Base-by-base conservation (phyloP, 192 early-diverging fungal species). In the Backusella morwellensis region DNA sequence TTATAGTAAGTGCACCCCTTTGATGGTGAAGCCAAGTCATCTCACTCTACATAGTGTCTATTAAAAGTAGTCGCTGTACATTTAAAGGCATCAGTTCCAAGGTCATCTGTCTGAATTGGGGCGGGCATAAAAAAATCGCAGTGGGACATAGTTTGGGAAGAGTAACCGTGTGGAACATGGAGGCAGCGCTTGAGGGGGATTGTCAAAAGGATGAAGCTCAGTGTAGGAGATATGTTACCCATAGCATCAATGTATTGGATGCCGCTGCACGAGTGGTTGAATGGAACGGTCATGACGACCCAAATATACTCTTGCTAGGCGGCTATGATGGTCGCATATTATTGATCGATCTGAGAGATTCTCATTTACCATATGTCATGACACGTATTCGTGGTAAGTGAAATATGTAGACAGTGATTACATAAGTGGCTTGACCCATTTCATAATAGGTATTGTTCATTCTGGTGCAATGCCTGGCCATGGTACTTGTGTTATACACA, bases 121-220 rank as follows among this genome's bases (percentile, higher is more conserved):
- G 71, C 17, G 75, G 79, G 3, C 59, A 76, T 17, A 68, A 69
- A 68, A 76, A 76, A 42, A 32, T 80, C 0, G 68, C 68, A 23
- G 44, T 71, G 21, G 70, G 74, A 0, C 69, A 29, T 69, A 68
- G 66, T 11, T 34, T 42, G n/a, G 75, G 75, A 44, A 38, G 71
- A 40, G 9, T 35, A 3, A 63, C 44, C n/a, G 23, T 76, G 3
- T 77, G 79, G 79, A 66, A 80, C 34, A 66, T 76, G 26, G 34
- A 67, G 21, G 29, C 1, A 19, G 23, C 52, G 5, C 47, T 75
- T 6, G n/a, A 5, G 6, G 26, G 26, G 7, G 42, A 56, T 14
- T 19, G 63, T 1, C 40, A 56, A 29, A 47, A 66, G 3, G 21
- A 52, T 26, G 44, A 68, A 19, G 15, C n/a, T n/a, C 15, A 56